Evolutionary conservation across 176 grass and related monocot species (phyloP).

Genomic region (Bolboschoenus planiculmis): DNA sequence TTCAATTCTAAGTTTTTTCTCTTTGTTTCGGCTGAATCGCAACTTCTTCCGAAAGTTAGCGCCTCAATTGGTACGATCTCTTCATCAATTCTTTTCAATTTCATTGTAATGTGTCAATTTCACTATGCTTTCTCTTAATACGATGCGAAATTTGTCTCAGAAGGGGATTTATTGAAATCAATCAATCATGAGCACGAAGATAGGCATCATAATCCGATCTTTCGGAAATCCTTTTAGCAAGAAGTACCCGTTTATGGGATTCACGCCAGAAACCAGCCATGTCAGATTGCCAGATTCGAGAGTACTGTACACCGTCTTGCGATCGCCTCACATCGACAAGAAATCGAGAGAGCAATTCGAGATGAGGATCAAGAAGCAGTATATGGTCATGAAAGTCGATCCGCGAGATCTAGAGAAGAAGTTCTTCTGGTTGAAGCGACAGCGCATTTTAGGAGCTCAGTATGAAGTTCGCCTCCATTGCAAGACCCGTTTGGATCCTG

Average conservation of each 20-base stretch:
- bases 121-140: not conserved
- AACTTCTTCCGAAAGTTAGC: not conserved
- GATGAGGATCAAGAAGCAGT: constrained; percentile 40
- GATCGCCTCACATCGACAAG: constrained; percentile 69
- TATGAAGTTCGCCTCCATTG: constrained; percentile 37
- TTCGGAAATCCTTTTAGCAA: constrained; percentile 24
- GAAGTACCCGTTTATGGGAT: constrained; percentile 29
- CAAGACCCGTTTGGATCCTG: constrained; percentile 38
- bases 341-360: constrained; percentile 59
- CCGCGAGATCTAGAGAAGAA: constrained; percentile 29
- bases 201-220: constrained; percentile 52
- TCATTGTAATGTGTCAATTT: not conserved
- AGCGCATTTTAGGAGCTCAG: constrained; percentile 37
- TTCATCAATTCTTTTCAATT: not conserved
- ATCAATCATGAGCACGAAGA: constrained; percentile 32
- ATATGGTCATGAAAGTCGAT: constrained; percentile 27
- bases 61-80: too few species aligned
- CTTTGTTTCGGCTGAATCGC: not conserved
- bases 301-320: constrained; percentile 36
- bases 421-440: constrained; percentile 51
- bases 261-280: constrained; percentile 29
- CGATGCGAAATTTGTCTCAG: not conserved
- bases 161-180: not conserved
- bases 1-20: not conserved
- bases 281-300: constrained; percentile 40